Evolutionary conservation across 1,139 yeast species (phyloP).

Genomic region (Lipomyces yarrowii): DNA sequence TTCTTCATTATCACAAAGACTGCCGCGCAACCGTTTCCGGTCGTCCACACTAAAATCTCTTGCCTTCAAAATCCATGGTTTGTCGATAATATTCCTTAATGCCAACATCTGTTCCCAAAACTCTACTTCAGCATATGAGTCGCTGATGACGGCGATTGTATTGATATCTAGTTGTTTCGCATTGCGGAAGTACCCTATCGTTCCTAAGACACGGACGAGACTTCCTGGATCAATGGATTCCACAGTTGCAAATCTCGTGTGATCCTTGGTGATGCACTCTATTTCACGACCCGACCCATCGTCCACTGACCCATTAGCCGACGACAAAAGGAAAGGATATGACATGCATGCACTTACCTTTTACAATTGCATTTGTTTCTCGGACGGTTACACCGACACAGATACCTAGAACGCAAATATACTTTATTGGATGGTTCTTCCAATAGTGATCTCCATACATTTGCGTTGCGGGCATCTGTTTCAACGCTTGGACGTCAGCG

Average conservation of each 20-base stretch:
- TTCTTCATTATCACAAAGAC: neutral
- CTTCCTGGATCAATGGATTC: conserved; percentile 4
- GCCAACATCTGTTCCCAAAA: conserved; percentile 15
- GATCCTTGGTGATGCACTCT: neutral
- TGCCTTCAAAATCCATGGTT: conserved; percentile 8
- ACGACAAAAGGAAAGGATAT: neutral
- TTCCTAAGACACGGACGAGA: conserved; percentile 2
- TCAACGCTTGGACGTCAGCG: conserved; percentile 8
- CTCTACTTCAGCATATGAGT: conserved; percentile 6
- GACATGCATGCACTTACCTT: conserved; percentile 4
- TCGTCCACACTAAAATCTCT: neutral
- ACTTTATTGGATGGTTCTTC: conserved; percentile 23
- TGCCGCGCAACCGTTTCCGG: neutral
- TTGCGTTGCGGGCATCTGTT: neutral
- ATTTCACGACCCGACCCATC: conserved; percentile 19
- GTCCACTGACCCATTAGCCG: conserved; percentile 9
- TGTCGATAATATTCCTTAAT: conserved; percentile 5
- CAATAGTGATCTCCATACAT: conserved; percentile 14
- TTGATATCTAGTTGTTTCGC: neutral
- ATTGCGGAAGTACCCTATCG: neutral
- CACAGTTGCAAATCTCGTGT: neutral
- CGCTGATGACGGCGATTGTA: neutral
- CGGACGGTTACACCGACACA: conserved; percentile 8
- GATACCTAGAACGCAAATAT: conserved; percentile 9
- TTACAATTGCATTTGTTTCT: neutral